Percentiles rank a stretch among this genome's conserved stretches.
Conservation (phyloP, 2,329 filamentous ascomycete genomes). For the Balansia obtecta region DNA sequence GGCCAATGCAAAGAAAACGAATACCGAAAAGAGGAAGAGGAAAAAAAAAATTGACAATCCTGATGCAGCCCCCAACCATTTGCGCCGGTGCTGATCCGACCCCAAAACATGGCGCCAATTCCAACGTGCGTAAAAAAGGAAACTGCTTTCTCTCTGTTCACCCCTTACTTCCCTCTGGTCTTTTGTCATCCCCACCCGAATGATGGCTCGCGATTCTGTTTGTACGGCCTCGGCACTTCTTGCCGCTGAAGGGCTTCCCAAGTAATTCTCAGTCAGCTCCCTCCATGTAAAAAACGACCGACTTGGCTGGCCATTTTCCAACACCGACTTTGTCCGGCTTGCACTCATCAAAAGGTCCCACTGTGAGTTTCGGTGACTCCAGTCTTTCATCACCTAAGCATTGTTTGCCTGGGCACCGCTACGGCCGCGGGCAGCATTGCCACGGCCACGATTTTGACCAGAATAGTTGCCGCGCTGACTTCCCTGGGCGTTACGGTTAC, state of each 20-base stretch:
- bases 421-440: constrained; percentile 52
- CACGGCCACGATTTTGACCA: constrained; percentile 52
- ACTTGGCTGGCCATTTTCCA: not conserved
- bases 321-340: not conserved
- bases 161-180: constrained; percentile 2
- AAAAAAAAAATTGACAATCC: constrained; percentile 1
- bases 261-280: not conserved
- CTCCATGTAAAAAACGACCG: not conserved
- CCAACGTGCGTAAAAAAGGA: constrained; percentile 15
- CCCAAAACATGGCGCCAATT: constrained; percentile 19
- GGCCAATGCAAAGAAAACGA: constrained; percentile 2
- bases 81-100: constrained; percentile 10
- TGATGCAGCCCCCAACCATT: constrained; percentile 10
- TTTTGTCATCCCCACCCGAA: not conserved
- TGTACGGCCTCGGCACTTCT: not conserved
- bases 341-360: not conserved
- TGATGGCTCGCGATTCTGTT: not conserved
- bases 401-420: constrained; percentile 45
- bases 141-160: constrained; percentile 12
- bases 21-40: constrained; percentile 3
- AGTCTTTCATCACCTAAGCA: constrained; percentile 23
- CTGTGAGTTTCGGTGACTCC: not conserved
- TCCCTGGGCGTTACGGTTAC: constrained; percentile 45
- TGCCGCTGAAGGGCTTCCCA: not conserved
- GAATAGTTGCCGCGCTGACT: constrained; percentile 57